Conservation (phyloP, 192 early-diverging fungal genomes). For the Coemansia sp. region DNA sequence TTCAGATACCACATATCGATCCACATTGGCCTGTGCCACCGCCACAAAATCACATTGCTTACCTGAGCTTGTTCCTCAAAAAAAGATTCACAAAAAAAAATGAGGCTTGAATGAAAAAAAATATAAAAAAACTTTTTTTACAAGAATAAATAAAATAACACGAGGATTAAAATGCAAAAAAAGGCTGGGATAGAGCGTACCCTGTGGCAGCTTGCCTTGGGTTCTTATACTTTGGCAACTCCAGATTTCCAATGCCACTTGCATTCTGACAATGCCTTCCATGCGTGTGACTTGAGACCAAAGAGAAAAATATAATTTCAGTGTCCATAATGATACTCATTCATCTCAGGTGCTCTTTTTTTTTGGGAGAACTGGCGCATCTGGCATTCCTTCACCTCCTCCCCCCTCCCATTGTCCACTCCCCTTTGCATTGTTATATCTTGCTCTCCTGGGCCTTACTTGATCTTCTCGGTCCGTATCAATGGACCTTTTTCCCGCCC, state of each 20-base stretch:
- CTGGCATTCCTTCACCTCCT: not conserved
- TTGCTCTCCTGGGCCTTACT: not conserved
- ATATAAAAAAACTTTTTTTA: not conserved
- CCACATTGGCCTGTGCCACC: not conserved
- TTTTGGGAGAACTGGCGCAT: not conserved
- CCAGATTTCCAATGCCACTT: not conserved
- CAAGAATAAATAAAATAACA: not conserved
- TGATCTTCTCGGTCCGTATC: not conserved
- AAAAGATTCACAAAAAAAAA: not conserved
- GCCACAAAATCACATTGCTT: not conserved
- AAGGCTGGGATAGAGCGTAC: not conserved
- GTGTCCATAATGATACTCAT: not conserved
- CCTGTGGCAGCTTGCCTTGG: not conserved
- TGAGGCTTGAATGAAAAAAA: conserved; percentile 1
- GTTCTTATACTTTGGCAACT: conserved; percentile 1
- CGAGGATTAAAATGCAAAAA: not conserved
- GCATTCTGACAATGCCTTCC: conserved; percentile 4
- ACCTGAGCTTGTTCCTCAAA: conserved; percentile 1
- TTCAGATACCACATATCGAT: conserved; percentile 9
- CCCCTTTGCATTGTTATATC: not conserved
- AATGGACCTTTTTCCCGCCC: not conserved
- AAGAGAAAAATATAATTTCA: not conserved
- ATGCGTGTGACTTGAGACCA: conserved; percentile 2
- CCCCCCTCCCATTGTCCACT: not conserved
- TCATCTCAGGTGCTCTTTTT: not conserved